Base-by-base conservation (phyloP, 2,329 filamentous ascomycete genomes). In the Colletotrichum sp. region DNA sequence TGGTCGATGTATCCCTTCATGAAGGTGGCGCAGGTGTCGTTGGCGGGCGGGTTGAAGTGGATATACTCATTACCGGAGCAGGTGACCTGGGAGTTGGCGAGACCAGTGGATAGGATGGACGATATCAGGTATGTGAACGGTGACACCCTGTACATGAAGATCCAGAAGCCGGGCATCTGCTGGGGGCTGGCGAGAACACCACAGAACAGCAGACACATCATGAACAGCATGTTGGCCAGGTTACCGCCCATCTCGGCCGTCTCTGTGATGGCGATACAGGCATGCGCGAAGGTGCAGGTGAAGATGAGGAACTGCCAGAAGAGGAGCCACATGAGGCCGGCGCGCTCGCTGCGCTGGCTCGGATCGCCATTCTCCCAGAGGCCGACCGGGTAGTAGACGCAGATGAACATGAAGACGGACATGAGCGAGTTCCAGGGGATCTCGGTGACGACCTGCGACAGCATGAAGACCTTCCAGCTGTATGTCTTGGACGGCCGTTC, bases 91-190 rank as follows among this genome's bases (percentile, higher is more conserved):
- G 78, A 76, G 2, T 80, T 79, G 4, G 79, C 80, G 0, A 84
- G 77, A 0, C 80, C 80, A 0, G 80, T 77, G 0, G 81, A 81
- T 64, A 94, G 85, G 82, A 95, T 89, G 5, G 91, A 92, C 32
- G 88, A 86, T 60, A 94, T 87, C 18, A 95, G 85, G 81, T 95
- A 95, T 0, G 92, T 95, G 79, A 94, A 91, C 1, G 93, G 93
- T 0, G 91, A 93, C 63, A 92, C 84, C 39, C 91, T 88, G 82
- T 94, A 94, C 91, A 94, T 93, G 85, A 93, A 93, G 71, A 90
- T 91, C 93, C 93, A 95, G 86, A 95, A 94, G 4, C 89, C 86
- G 0, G 93, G 93, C 9, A 95, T 88, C 1, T 86, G 84, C 0
- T 81, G 80, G 0, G 91, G 91, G 2, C 87, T 83, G 2, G 91